Evolutionary conservation across 805 yeast species (phyloP), one percentile per base, ranked within the genome.

Genomic region (Candida sphagnicola): DNA sequence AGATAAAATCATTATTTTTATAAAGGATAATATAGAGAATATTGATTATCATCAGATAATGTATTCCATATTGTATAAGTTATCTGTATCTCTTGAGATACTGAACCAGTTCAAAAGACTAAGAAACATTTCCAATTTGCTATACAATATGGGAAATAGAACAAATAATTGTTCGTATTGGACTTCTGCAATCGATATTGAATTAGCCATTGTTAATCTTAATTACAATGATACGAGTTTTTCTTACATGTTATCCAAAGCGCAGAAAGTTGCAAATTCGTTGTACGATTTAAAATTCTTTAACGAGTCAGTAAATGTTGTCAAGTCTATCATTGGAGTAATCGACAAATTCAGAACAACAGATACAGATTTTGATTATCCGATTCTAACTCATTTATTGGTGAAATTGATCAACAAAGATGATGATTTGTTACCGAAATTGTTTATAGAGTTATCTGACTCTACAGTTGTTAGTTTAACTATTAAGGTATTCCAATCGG

Each of bases 71-170:
- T 31, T 19, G 21, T 17, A 12, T 34, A 30, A 13, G 1, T 19
- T 48, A 2, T 49, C 56, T 28, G 18, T 17, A 1, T 45, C 41
- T 3, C 39, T 61, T n/a, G 34, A 42, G 14, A 32, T 43, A 4
- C 48, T 53, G 34, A 62, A 54, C 23, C 70, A 62, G 26, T 37
- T 32, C 14, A 74, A 70, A 43, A 51, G 81, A 40, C 50, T 72
- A 5, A 57, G 66, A 35, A 75, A 75, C 47, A 44, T 77, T 3
- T 67, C 79, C 3, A 74, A 72, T 44, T 35, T 77, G 10, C 52
- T 66, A 5, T 75, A 62, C 47, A 69, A 72, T 41, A 48, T 61
- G 34, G 75, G 72, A 0, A 57, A 53, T 6, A 54, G 44, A 25
- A 35, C 51, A 17, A 26, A 53, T 4, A 42, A 30, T 13, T 21